Conservation (phyloP, 352 stramenopile species). For the Phytophthora citricola region DNA sequence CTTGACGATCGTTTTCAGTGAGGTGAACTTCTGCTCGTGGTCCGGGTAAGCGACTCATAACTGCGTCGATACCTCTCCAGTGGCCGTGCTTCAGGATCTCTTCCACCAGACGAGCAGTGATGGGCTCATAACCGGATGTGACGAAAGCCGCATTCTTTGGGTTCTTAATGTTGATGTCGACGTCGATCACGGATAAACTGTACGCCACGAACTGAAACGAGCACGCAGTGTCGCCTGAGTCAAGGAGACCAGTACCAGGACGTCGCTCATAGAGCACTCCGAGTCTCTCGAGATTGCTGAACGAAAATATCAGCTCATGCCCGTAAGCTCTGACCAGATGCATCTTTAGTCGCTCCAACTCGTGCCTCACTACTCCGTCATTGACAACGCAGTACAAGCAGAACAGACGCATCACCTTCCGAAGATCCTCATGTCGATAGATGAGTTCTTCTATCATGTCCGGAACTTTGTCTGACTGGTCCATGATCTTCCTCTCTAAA, state of each 20-base stretch:
- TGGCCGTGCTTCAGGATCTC: slow-evolving; percentile 58
- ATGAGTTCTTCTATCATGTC: slow-evolving; percentile 69
- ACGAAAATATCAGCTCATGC: slow-evolving; percentile 75
- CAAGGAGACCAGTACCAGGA: slow-evolving; percentile 5
- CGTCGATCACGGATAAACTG: slow-evolving; percentile 54
- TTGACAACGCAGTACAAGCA: slow-evolving; percentile 69
- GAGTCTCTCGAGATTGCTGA: slow-evolving; percentile 64
- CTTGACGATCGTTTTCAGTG: slow-evolving; percentile 19
- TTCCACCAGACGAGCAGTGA: slow-evolving; percentile 74
- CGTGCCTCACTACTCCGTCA: slow-evolving; percentile 41
- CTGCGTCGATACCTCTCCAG: slow-evolving; percentile 57
- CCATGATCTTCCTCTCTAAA: slow-evolving; percentile 75
- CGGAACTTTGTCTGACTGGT: slow-evolving; percentile 42
- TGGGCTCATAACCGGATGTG: slow-evolving; percentile 73
- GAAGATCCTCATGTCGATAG: slow-evolving; percentile 56
- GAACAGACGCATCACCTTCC: slow-evolving; percentile 64
- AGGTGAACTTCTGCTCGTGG: slow-evolving; percentile 62
- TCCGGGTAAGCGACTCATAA: slow-evolving; percentile 58
- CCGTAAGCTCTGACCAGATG: slow-evolving; percentile 76
- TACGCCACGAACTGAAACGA: slow-evolving; percentile 41
- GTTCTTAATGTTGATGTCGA: slow-evolving; percentile 63
- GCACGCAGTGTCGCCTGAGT: slow-evolving; percentile 8
- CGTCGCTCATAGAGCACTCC: slow-evolving; percentile 51
- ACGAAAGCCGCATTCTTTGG: slow-evolving; percentile 71
- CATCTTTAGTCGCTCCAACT: slow-evolving; percentile 58